A percentile compares a stretch with the other conserved stretches of the same genome.
Conservation (phyloP, 331 rosid genomes). For the Malus hybrid region DNA sequence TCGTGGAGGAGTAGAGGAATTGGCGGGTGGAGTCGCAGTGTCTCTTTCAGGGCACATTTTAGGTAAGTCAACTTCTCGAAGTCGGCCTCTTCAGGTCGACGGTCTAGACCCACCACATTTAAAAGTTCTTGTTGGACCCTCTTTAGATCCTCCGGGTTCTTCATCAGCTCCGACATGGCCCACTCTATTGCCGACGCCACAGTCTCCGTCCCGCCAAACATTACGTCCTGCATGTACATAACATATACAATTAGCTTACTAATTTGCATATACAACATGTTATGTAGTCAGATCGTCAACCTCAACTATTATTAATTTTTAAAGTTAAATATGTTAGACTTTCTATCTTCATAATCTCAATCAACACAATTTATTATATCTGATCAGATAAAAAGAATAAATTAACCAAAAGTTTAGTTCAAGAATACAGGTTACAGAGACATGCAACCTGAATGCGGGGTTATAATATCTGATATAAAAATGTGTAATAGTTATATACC, state of each 20-base stretch:
- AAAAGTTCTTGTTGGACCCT: constrained; percentile 56
- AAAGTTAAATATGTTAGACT: no score
- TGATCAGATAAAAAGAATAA: no score
- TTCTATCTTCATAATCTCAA: no score
- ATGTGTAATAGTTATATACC: constrained; percentile 28
- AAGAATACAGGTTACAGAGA: background rate
- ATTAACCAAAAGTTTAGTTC: background rate
- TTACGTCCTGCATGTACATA: constrained; percentile 52
- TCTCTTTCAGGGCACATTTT: constrained; percentile 56
- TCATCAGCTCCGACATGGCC: constrained; percentile 76
- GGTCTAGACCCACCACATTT: constrained; percentile 63
- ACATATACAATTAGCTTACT: background rate
- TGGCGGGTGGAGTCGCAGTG: constrained; percentile 86
- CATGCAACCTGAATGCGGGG: background rate
- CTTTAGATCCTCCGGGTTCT: constrained; percentile 53
- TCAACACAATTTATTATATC: no score
- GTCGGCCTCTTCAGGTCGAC: constrained; percentile 61
- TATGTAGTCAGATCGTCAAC: background rate
- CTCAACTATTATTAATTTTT: background rate
- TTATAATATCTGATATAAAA: background rate
- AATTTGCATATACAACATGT: background rate
- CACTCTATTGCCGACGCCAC: constrained; percentile 94
- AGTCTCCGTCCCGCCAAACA: constrained; percentile 97
- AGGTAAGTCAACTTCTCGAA: constrained; percentile 50
- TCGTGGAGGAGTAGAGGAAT: constrained; percentile 93